These are phyloP conservation scores for Sporobolomyces pararoseus DNA, from an alignment of 768 basidiomycete genomes.

Conservation along the genomic window DNA sequence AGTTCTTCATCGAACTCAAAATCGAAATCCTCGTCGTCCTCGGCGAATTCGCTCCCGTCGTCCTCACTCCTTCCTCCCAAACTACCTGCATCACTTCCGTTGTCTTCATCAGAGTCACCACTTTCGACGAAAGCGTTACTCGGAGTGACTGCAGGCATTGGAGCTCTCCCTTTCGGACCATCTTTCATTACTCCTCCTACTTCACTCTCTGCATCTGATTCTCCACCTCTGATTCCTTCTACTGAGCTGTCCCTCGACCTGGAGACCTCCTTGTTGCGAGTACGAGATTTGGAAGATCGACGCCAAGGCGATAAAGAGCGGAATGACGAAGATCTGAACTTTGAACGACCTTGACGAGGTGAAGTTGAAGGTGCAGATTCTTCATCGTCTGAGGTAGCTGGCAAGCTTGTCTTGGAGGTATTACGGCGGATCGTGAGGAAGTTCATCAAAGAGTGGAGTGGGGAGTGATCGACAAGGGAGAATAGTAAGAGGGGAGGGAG, in stretches of 20 bases:
- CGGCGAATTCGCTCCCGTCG: constrained; percentile 1
- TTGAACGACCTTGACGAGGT: constrained; percentile 17
- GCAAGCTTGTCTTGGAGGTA: constrained; percentile 3
- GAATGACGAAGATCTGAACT: constrained; percentile 4
- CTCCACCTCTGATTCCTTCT: constrained; percentile 30
- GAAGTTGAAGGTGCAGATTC: background rate
- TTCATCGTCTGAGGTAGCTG: constrained; percentile 11
- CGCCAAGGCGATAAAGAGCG: constrained; percentile 36
- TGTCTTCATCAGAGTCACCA: constrained; percentile 24
- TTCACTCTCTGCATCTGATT: constrained; percentile 37
- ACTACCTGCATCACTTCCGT: constrained; percentile 17
- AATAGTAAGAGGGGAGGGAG: background rate
- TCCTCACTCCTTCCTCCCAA: constrained; percentile 23
- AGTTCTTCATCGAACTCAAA: constrained; percentile 36
- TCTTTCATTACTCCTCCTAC: constrained; percentile 17
- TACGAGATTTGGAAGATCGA: constrained; percentile 14
- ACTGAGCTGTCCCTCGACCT: constrained; percentile 21
- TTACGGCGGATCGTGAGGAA: constrained; percentile 30
- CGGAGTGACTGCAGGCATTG: constrained; percentile 28
- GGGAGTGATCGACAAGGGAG: background rate
- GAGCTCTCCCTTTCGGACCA: background rate
- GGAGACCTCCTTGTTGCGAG: background rate
- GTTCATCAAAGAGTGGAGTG: constrained; percentile 26
- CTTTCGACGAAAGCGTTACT: constrained; percentile 34
- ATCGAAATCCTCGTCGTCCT: background rate